Base-by-base conservation (phyloP, 306 rosid species). In the Medicago truncatula region DNA sequence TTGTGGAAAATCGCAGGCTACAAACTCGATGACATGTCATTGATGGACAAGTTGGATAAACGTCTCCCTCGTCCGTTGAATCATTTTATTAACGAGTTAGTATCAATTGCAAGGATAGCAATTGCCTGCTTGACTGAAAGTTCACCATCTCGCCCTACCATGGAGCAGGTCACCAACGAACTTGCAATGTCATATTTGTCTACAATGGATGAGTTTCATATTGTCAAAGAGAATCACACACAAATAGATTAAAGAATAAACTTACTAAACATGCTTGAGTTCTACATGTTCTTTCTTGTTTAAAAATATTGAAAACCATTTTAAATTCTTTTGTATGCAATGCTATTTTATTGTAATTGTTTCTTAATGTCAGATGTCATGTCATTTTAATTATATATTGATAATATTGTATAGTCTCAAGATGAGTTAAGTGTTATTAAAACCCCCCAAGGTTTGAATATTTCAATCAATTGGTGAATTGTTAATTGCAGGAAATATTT, bases 91-190 rank as follows among this genome's bases (percentile, higher is more conserved):
- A 15, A 21, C 21, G 72, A 80, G 7, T 18, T 75, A 7, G 20
- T 38, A 5, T 17, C 13, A 0, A 54, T 50, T 49, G 6, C 7
- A 25, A 68, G 28, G 56, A 23, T 69, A 16, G 34, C 34, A 47
- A 49, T 16, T 59, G 36, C 60, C 2, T 74, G 80, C 41, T 49
- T 80, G 76, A 59, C 0, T 21, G 43, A 68, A 61, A 67, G 10
- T 0, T 49, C 76, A 3, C 12, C 1, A 1, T 75, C 52, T 68
- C 71, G 73, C n/a, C 80, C 76, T 39, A 69, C 73, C 52, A 80
- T 75, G 84, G 15, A 69, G 31, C 67, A 75, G 12, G 73, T 69
- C 41, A 21, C 16, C 4, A 49, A 3, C 7, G 43, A 36, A 8
- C 56, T 69, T 1, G 15, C 1, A 10, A 46, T 13, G 76, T 3